These are phyloP conservation scores for Monoraphidium neglectum DNA, from an alignment of 139 green algal species.

Conservation along the genomic window DNA sequence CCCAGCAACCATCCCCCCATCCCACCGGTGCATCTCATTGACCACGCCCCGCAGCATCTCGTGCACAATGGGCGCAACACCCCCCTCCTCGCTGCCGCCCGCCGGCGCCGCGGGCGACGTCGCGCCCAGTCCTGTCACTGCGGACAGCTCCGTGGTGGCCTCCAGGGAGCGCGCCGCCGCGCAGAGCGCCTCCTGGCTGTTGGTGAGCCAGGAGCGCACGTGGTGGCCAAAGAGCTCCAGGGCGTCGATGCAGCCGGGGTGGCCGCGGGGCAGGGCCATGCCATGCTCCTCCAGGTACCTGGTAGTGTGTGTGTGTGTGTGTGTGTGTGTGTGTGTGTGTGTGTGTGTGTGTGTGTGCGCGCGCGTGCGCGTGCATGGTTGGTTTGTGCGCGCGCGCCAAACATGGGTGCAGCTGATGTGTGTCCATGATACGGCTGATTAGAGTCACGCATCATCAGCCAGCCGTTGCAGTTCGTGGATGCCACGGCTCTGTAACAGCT, in stretches of 20 bases:
- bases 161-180: constrained; percentile 34
- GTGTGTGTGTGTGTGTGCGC: too few relatives aligned
- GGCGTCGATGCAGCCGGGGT: constrained; percentile 46
- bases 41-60: constrained; percentile 31
- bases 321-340: too few relatives aligned
- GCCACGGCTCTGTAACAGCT: background rate
- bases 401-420: too few relatives aligned
- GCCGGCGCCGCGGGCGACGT: constrained; percentile 10
- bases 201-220: constrained; percentile 47
- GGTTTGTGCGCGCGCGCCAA: too few relatives aligned
- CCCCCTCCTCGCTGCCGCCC: constrained; percentile 27
- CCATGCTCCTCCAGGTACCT: constrained; percentile 36
- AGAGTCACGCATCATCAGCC: too few relatives aligned
- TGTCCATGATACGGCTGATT: too few relatives aligned
- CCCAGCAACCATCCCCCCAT: too few relatives aligned
- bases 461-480: too few relatives aligned
- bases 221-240: constrained; percentile 49
- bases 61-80: constrained; percentile 24
- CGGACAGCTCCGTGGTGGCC: constrained; percentile 35
- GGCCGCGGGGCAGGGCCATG: constrained; percentile 28
- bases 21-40: constrained; percentile 28
- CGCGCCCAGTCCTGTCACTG: background rate
- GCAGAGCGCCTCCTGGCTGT: constrained; percentile 28
- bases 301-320: too few relatives aligned
- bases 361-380: too few relatives aligned